Percentiles rank a stretch among this genome's conserved stretches.
Evolutionary conservation across 805 yeast species (phyloP).

Genomic region (Candida morakotiae): DNA sequence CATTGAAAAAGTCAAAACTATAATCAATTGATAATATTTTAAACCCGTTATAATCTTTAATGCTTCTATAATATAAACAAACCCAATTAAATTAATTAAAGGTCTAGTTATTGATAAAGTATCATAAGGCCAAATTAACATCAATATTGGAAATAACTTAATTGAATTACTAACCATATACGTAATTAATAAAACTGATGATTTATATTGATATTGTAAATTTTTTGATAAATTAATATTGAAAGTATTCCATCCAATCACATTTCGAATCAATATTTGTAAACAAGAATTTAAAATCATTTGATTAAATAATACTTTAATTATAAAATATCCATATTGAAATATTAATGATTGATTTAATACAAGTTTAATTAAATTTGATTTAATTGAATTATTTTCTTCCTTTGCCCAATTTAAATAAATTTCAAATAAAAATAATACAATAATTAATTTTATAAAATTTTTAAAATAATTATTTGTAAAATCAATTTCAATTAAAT

Average conservation of each 20-base stretch:
- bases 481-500: slow-evolving; percentile 38
- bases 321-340: slow-evolving; percentile 57
- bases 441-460: slow-evolving; percentile 45
- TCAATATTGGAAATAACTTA: slow-evolving; percentile 82
- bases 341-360: slow-evolving; percentile 31
- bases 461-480: slow-evolving; percentile 4
- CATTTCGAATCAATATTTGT: slow-evolving; percentile 17
- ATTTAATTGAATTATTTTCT: slow-evolving; percentile 50
- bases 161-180: slow-evolving; percentile 74
- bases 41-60: slow-evolving; percentile 18
- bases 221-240: slow-evolving; percentile 16
- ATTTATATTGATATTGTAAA: slow-evolving; percentile 32
- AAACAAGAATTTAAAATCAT: slow-evolving; percentile 35
- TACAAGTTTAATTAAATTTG: slow-evolving; percentile 19
- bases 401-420: slow-evolving; percentile 90
- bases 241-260: slow-evolving; percentile 14
- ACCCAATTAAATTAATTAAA: slow-evolving; percentile 57
- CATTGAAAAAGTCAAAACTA: slow-evolving; percentile 14
- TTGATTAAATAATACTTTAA: slow-evolving; percentile 48
- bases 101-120: slow-evolving; percentile 56
- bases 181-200: slow-evolving; percentile 56
- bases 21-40: slow-evolving; percentile 13
- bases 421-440: slow-evolving; percentile 78
- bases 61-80: slow-evolving; percentile 64
- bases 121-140: slow-evolving; percentile 97